Evolutionary conservation across 768 basidiomycete species (phyloP), one percentile per base, ranked within the genome.

Genomic region (Amanita rimosa): DNA sequence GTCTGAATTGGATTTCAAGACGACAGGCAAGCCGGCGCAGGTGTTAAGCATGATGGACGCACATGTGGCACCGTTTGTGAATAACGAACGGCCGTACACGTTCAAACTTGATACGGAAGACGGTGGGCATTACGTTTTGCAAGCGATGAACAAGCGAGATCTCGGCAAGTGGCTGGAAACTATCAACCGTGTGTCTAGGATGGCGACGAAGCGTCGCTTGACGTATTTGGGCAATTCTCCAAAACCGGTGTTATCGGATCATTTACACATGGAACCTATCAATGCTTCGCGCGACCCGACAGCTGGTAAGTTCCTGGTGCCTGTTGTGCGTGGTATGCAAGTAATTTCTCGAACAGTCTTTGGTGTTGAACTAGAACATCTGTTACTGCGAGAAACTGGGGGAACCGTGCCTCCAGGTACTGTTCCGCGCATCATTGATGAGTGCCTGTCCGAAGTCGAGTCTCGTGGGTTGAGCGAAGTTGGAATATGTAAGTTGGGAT

Each of bases 81-180:
- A 88, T 59, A 82, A 83, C 60, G 83, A 88, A 53, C 74, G 89
- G 40, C 86, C 89, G 41, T 92, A 80, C 61, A 81, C 78, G 43
- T 87, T 92, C 70, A 79, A 85, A 58, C 70, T 93, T 38, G 80
- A 86, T 57, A 86, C 88, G 0, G 90, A 92, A 60, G 89, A 92
- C 58, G 90, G 90, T 6, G 88, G 86, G 0, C 83, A 83, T 57
- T 89, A 88, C 57, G 62, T 90, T 29, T 64, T 92, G 13, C 90
- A 93, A 61, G 82, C 86, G 1, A 62, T 76, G 31, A 79, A 74
- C 55, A 78, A 74, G 60, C 70, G 72, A 34, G 88, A 90, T 54
- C 81, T 88, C 79, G 67, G 61, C 47, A 79, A 73, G 55, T 93
- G 90, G 90, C 71, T 89, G 46, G 79, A 83, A 14, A 81, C 78